These are phyloP conservation scores for Mycosphaerella sp. DNA, from an alignment of 2,329 filamentous ascomycete genomes.

Conservation along the genomic window DNA sequence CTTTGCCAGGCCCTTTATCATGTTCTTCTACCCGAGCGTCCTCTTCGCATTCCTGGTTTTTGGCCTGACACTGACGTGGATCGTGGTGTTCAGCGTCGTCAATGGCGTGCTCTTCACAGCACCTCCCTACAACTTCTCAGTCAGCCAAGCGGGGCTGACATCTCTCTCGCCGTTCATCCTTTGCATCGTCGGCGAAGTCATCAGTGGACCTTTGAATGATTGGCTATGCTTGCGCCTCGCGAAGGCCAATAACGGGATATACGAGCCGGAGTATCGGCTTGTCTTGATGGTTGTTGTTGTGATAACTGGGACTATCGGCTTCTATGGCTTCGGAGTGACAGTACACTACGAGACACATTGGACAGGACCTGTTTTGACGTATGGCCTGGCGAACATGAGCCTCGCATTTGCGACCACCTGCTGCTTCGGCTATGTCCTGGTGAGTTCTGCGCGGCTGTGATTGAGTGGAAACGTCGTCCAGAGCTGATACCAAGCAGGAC, in stretches of 20 bases:
- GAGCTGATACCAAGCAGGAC: constrained; percentile 28
- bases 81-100: constrained; percentile 44
- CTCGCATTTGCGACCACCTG: constrained; percentile 45
- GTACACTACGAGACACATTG: constrained; percentile 45
- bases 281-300: constrained; percentile 39
- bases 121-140: constrained; percentile 42
- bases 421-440: constrained; percentile 47
- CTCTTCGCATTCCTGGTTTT: constrained; percentile 40
- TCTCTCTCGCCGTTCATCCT: constrained; percentile 47
- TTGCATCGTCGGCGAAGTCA: constrained; percentile 42
- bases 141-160: constrained; percentile 45
- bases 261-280: constrained; percentile 32
- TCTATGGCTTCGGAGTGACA: constrained; percentile 46
- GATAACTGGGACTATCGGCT: constrained; percentile 41
- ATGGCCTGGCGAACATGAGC: constrained; percentile 47
- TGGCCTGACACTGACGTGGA: constrained; percentile 40
- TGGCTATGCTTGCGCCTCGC: constrained; percentile 35
- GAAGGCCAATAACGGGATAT: constrained; percentile 32
- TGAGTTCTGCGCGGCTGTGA: background rate
- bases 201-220: constrained; percentile 45
- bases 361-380: constrained; percentile 45
- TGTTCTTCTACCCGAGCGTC: constrained; percentile 34
- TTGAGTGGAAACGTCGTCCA: background rate
- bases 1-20: constrained; percentile 33
- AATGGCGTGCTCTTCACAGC: constrained; percentile 39